These are phyloP conservation scores for Epichloe coenophiala DNA, from an alignment of 2,329 filamentous ascomycete species.

Conservation along the genomic window DNA sequence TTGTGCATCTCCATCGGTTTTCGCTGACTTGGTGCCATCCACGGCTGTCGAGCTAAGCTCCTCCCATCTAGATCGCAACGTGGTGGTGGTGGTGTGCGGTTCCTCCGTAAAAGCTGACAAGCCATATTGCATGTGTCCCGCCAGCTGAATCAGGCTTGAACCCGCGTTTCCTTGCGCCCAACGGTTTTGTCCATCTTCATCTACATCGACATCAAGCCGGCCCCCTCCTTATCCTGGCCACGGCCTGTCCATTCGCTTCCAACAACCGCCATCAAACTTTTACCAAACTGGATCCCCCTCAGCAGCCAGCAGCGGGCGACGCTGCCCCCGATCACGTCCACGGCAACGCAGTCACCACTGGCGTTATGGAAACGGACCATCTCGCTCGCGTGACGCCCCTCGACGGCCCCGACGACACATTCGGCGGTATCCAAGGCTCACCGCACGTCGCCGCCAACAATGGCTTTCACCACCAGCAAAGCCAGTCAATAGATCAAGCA, in stretches of 20 bases:
- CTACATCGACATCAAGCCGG: background rate
- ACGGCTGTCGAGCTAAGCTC: background rate
- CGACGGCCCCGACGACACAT: constrained; percentile 33
- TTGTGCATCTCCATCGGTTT: background rate
- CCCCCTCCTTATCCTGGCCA: constrained; percentile 4
- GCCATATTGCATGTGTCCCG: constrained; percentile 5
- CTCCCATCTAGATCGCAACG: background rate
- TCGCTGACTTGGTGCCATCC: background rate
- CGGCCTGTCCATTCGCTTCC: constrained; percentile 2
- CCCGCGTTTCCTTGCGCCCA: constrained; percentile 5
- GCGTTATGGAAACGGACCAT: constrained; percentile 33
- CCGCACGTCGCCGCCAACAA: constrained; percentile 25
- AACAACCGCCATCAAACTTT: constrained; percentile 6
- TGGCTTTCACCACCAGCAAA: constrained; percentile 29
- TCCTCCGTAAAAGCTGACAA: background rate
- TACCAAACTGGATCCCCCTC: constrained; percentile 39
- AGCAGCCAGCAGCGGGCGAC: constrained; percentile 15
- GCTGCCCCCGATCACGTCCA: constrained; percentile 10
- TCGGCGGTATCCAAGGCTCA: constrained; percentile 35
- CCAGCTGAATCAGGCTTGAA: background rate
- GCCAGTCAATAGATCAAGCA: constrained; percentile 37
- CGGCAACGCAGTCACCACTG: constrained; percentile 30
- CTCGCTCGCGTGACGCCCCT: constrained; percentile 12
- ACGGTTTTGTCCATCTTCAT: constrained; percentile 4
- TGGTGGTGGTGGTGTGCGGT: background rate